Percentiles rank a stretch among this genome's conserved stretches.
phyloP scores from a whole-genome alignment of 1,284 basidiomycete genomes.

The Ceratobasidium sp. region DNA sequence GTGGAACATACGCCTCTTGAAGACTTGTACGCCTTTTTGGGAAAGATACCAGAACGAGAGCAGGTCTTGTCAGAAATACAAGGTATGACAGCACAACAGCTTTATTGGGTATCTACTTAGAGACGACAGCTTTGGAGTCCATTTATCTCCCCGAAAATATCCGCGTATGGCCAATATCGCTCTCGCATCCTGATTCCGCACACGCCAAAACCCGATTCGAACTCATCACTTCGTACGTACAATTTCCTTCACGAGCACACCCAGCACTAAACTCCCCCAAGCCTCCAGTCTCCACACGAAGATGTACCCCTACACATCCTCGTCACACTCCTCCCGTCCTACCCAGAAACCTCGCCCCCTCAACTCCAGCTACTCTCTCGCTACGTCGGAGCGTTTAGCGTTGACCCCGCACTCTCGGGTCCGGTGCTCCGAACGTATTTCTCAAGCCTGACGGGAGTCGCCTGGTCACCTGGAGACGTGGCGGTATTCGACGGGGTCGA shows the following conservation, averaged over 20 bases:
- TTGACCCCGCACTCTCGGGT: constrained; percentile 75
- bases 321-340: constrained; percentile 74
- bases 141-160: constrained; percentile 30
- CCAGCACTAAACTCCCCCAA: constrained; percentile 40
- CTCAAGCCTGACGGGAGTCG: constrained; percentile 67
- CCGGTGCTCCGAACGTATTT: constrained; percentile 83
- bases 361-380: constrained; percentile 85
- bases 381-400: constrained; percentile 81
- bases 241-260: not conserved
- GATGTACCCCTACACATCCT: constrained; percentile 67
- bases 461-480: constrained; percentile 74
- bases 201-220: constrained; percentile 22
- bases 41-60: constrained; percentile 22
- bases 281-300: constrained; percentile 64
- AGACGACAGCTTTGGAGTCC: constrained; percentile 20
- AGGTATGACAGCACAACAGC: not conserved
- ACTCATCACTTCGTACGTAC: constrained; percentile 19
- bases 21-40: constrained; percentile 17
- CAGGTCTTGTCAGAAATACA: constrained; percentile 23
- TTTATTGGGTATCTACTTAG: not conserved
- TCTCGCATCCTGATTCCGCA: constrained; percentile 19
- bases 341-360: constrained; percentile 74
- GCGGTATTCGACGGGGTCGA: constrained; percentile 91
- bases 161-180: constrained; percentile 32
- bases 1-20: constrained; percentile 26